A percentile compares a stretch with the other conserved stretches of the same genome.
phyloP scores from a whole-genome alignment of 768 basidiomycete genomes.

The Boletus sensibilis region DNA sequence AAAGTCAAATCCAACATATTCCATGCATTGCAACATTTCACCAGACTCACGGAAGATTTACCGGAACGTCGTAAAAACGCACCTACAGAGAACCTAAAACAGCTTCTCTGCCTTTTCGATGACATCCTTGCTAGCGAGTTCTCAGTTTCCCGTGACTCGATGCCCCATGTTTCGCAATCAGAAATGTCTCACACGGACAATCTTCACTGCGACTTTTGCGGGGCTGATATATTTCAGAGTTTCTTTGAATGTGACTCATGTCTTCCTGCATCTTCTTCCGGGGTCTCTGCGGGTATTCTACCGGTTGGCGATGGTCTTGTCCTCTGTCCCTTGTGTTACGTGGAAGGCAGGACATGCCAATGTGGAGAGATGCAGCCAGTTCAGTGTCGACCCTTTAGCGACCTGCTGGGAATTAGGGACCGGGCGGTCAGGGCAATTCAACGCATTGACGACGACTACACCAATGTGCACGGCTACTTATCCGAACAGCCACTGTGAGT shows the following conservation, averaged over 20 bases:
- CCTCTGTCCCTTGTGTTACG: conserved; percentile 71
- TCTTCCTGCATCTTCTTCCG: conserved; percentile 23
- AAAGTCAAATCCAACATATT: conserved; percentile 67
- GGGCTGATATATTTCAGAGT: conserved; percentile 76
- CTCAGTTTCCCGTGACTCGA: conserved; percentile 38
- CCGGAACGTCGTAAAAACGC: neutral
- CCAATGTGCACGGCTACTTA: conserved; percentile 10
- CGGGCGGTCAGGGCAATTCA: conserved; percentile 34
- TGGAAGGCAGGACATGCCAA: conserved; percentile 71
- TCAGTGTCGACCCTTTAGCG: conserved; percentile 52
- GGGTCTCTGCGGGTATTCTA: conserved; percentile 11
- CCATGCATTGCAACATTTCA: conserved; percentile 46
- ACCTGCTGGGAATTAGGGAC: conserved; percentile 46
- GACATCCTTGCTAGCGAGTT: conserved; percentile 44
- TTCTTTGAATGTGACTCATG: conserved; percentile 71
- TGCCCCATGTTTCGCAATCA: conserved; percentile 32
- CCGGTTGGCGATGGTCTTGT: conserved; percentile 44
- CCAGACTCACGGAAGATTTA: conserved; percentile 12
- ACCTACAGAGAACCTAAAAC: conserved; percentile 26
- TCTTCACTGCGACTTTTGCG: conserved; percentile 75
- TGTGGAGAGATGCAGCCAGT: conserved; percentile 61
- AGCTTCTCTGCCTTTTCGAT: conserved; percentile 48
- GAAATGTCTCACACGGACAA: conserved; percentile 22
- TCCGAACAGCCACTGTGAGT: conserved; percentile 25
- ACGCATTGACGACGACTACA: conserved; percentile 10